Percentiles rank a stretch among this genome's conserved stretches.
Evolutionary conservation across 164 flowering plant genomes (phyloP).

Genomic region (Amborella trichopoda): DNA sequence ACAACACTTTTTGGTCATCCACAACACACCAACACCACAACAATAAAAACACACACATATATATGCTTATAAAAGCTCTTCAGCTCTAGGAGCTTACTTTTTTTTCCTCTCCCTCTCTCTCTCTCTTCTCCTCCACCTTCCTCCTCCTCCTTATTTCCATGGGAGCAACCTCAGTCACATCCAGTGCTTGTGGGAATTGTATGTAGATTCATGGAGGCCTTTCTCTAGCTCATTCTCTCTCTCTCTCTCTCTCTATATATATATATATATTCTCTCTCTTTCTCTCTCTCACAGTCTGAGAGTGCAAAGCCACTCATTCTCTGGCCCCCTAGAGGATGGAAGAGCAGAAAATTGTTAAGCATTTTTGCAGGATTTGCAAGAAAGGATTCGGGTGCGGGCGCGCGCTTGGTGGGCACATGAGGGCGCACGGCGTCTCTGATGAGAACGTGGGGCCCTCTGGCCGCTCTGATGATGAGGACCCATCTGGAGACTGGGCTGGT

Average conservation of each 20-base stretch:
- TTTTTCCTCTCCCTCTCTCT: conserved; percentile 2
- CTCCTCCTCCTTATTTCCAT: background rate
- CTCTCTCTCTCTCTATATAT: background rate
- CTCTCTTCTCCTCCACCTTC: background rate
- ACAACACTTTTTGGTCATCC: no score
- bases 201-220: no score
- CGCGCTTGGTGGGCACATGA: conserved; percentile 96
- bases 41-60: conserved; percentile 22
- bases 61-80: background rate
- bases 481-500: conserved; percentile 48
- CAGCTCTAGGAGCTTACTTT: conserved; percentile 12
- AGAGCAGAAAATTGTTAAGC: conserved; percentile 32
- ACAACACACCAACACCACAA: conserved; percentile 22
- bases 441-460: conserved; percentile 25
- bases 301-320: background rate
- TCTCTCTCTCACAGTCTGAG: background rate
- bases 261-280: background rate
- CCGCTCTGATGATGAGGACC: conserved; percentile 49
- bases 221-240: conserved; percentile 1
- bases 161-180: no score
- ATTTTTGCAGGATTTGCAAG: conserved; percentile 77
- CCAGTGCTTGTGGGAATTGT: no score
- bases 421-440: conserved; percentile 91
- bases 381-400: conserved; percentile 91
- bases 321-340: background rate